These are phyloP conservation scores for Protomyces macrosporus DNA, from an alignment of 1,139 yeast genomes.

Conservation along the genomic window DNA sequence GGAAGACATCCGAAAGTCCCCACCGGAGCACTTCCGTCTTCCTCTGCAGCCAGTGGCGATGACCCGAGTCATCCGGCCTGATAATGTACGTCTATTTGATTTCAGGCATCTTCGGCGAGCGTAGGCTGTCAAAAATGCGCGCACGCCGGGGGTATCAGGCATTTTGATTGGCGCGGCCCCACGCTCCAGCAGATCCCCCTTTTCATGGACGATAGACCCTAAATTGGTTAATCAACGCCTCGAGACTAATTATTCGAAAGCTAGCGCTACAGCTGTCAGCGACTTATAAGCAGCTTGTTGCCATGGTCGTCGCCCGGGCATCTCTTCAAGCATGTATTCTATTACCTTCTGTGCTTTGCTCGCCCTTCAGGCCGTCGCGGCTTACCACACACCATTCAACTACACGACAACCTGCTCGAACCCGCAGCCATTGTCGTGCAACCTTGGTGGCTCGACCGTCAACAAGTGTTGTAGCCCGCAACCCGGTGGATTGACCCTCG, in stretches of 20 bases:
- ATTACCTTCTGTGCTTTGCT: background rate
- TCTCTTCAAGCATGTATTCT: background rate
- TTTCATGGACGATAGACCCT: too few relatives aligned
- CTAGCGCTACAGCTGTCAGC: too few relatives aligned
- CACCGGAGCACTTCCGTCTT: too few relatives aligned
- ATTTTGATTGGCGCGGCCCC: background rate
- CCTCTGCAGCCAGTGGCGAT: too few relatives aligned
- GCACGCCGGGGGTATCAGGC: background rate
- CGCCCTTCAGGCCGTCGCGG: background rate
- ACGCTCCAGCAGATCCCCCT: background rate
- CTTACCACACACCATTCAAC: background rate
- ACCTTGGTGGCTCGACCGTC: background rate
- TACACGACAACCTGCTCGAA: background rate
- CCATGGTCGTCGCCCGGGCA: too few relatives aligned
- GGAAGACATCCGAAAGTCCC: too few relatives aligned
- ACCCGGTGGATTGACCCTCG: background rate
- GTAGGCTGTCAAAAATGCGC: background rate
- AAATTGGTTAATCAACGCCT: too few relatives aligned
- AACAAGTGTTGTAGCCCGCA: background rate
- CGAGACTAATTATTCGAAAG: too few relatives aligned
- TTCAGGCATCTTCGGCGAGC: background rate
- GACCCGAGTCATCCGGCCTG: too few relatives aligned
- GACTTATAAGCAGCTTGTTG: too few relatives aligned
- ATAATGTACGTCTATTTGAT: too few relatives aligned
- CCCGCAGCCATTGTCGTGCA: conserved; percentile 2